phyloP scores from a whole-genome alignment of 2,329 filamentous ascomycete genomes.

The Ustulina deusta region DNA sequence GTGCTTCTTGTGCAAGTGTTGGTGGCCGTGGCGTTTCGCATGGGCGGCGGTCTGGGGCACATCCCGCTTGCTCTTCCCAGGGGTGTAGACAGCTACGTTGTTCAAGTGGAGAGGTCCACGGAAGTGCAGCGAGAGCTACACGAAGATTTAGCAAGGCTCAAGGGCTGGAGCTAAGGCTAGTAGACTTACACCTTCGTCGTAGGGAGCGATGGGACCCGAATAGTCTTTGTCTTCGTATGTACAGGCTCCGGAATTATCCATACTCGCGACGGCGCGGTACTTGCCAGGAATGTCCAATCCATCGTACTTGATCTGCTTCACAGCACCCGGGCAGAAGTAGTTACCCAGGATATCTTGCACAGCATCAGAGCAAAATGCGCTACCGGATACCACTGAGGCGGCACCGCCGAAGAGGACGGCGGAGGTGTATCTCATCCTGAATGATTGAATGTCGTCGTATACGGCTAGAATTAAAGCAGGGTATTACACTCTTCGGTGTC shows the following conservation, averaged over 20 bases:
- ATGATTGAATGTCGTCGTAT: slow-evolving; percentile 11
- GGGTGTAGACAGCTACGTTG: slow-evolving; percentile 76
- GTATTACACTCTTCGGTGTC: slow-evolving; percentile 16
- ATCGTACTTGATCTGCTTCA: slow-evolving; percentile 75
- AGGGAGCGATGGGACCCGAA: slow-evolving; percentile 71
- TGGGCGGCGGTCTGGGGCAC: slow-evolving; percentile 45
- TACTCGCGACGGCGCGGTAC: slow-evolving; percentile 73
- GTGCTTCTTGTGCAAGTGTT: slow-evolving; percentile 62
- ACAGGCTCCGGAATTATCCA: slow-evolving; percentile 69
- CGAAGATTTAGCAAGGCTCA: slow-evolving; percentile 31
- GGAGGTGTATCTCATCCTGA: slow-evolving; percentile 47
- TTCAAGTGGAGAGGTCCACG: slow-evolving; percentile 76
- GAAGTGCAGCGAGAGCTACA: slow-evolving; percentile 76
- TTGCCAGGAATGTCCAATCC: slow-evolving; percentile 69
- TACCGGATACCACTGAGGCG: slow-evolving; percentile 46
- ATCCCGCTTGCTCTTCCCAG: slow-evolving; percentile 56
- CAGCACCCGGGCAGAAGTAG: slow-evolving; percentile 52
- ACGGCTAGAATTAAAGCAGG: slow-evolving; percentile 11
- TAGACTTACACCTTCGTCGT: slow-evolving; percentile 74
- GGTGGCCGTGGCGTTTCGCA: slow-evolving; percentile 61
- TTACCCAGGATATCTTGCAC: slow-evolving; percentile 46
- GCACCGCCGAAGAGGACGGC: slow-evolving; percentile 46
- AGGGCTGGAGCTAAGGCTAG: background rate
- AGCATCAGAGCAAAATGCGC: slow-evolving; percentile 42
- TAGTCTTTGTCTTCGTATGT: slow-evolving; percentile 64